Evolutionary conservation across 2,329 filamentous ascomycete species (phyloP).

Genomic region (Leptographium galeiforme): DNA sequence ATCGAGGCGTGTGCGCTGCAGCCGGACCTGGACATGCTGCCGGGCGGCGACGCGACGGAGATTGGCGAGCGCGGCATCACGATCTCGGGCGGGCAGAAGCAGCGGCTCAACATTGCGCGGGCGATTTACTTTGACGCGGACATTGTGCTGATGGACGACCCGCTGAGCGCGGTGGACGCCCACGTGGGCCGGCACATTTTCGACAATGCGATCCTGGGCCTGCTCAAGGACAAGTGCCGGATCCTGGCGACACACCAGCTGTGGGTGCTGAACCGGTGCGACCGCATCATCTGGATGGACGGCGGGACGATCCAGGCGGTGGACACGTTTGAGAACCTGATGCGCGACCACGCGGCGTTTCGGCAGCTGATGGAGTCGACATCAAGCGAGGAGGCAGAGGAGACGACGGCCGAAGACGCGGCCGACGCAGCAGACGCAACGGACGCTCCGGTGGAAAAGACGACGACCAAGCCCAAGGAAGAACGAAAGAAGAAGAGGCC

Average conservation of each 20-base stretch:
- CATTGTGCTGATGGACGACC: constrained; percentile 57
- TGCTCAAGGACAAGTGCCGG: constrained; percentile 78
- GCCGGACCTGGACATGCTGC: constrained; percentile 85
- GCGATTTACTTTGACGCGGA: constrained; percentile 59
- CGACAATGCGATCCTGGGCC: constrained; percentile 82
- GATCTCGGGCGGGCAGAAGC: constrained; percentile 89
- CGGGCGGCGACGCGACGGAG: constrained; percentile 75
- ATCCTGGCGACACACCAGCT: constrained; percentile 91
- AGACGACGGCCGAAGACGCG: too few species aligned
- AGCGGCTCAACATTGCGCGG: constrained; percentile 84
- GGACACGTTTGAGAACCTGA: constrained; percentile 81
- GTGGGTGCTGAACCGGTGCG: constrained; percentile 80
- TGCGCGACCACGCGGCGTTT: constrained; percentile 66
- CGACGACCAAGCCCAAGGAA: constrained; percentile 2
- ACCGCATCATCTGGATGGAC: constrained; percentile 89
- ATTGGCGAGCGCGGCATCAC: constrained; percentile 94
- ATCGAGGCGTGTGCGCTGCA: constrained; percentile 69
- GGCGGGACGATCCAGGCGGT: constrained; percentile 70
- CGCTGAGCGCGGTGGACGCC: constrained; percentile 55
- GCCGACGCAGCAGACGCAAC: too few species aligned
- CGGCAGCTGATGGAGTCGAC: constrained; percentile 75
- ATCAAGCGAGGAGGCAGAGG: constrained; percentile 43
- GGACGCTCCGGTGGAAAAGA: constrained; percentile 25
- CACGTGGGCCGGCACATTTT: constrained; percentile 68
- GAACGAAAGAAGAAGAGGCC: constrained; percentile 42